phyloP scores from a whole-genome alignment of 257 asterid genomes.

The Thymus mandschuricus region DNA sequence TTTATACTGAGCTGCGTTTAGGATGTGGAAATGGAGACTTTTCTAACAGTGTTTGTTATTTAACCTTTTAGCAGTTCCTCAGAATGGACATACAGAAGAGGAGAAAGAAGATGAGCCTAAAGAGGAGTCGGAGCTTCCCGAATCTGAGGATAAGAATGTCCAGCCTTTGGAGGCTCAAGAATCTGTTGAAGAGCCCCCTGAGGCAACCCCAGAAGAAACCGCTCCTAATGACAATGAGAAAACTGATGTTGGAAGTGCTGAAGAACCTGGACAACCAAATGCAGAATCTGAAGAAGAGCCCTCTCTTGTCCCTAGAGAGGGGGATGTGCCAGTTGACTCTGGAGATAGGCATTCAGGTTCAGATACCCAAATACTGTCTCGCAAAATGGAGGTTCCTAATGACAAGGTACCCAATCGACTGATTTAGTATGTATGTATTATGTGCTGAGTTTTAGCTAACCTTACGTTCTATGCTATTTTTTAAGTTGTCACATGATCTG shows the following conservation, averaged over 20 bases:
- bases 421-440: not conserved
- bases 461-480: not conserved
- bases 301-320: constrained; percentile 49
- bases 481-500: not conserved
- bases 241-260: constrained; percentile 33
- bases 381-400: constrained; percentile 91
- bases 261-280: constrained; percentile 41
- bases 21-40: not conserved
- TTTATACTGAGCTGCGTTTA: not conserved
- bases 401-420: constrained; percentile 58
- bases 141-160: constrained; percentile 31
- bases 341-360: constrained; percentile 42
- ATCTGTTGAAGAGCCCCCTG: constrained; percentile 37
- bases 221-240: constrained; percentile 41
- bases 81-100: constrained; percentile 38
- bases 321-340: constrained; percentile 48
- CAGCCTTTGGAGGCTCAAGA: constrained; percentile 40
- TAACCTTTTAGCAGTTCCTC: constrained; percentile 31
- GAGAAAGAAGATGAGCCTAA: constrained; percentile 34
- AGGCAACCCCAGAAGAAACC: constrained; percentile 35
- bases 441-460: constrained; percentile 2
- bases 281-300: constrained; percentile 44
- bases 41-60: not conserved
- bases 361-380: constrained; percentile 55
- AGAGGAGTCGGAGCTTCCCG: constrained; percentile 35